Base-by-base conservation (phyloP, 2,329 filamentous ascomycete species). In the Penicillium oxalicum region DNA sequence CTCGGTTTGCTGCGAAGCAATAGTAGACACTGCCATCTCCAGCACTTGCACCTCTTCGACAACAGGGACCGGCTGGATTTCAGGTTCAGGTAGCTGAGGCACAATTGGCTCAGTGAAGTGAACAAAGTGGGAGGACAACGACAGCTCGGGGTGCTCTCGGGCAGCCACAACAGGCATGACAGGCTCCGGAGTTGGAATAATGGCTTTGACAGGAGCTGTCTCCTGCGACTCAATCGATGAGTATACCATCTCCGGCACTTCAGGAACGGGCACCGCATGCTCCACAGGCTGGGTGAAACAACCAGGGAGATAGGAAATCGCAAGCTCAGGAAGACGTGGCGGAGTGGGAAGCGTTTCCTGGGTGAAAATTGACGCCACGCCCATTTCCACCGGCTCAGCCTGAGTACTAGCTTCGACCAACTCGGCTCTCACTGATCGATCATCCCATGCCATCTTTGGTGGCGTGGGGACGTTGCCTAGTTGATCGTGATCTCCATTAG, bases 371-470 rank as follows among this genome's bases (percentile, higher is more conserved):
- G 52, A 53, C 2, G 69, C 70, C 7, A 69, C 45, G 28, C 59
- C 57, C 49, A 70, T 49, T 27, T 66, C 52, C 4, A 55, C 50
- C 9, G 56, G 51, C 25, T 52, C 57, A 18, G 57, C 44, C 39
- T 57, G 53, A n/a, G 55, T 46, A 41, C 50, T 46, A 13, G 49
- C 44, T 24, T 50, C 51, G 29, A 56, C 56, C 37, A 48, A 55
- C 36, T 55, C 51, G 5, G 37, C 42, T 18, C 52, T 53, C 12
- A 41, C 38, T 25, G 51, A 52, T 37, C 58, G 55, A 45, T 68
- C 64, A 50, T 73, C 70, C 65, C 68, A 71, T 9, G 62, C 62
- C 50, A 68, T 71, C 57, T 71, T 70, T 1, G 70, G 69, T 11
- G 70, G 67, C 4, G 69, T 71, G 35, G 55, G 66, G 47, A 65